A percentile compares a stretch with the other conserved stretches of the same genome.
Evolutionary conservation across 2,329 filamentous ascomycete species (phyloP).

Genomic region (Nemania abortiva): DNA sequence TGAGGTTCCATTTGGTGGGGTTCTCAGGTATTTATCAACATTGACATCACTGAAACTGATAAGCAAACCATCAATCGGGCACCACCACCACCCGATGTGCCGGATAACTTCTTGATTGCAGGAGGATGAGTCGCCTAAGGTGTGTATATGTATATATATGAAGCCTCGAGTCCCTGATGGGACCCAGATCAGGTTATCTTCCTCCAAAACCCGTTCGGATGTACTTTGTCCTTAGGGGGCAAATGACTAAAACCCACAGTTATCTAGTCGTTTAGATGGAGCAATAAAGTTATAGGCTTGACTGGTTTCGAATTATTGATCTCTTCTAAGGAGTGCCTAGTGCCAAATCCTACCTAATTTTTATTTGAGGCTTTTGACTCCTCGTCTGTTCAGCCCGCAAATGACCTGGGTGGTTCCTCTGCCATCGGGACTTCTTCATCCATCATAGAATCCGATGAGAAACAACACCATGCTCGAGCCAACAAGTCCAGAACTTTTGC

Average conservation of each 20-base stretch:
- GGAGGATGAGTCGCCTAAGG: no score
- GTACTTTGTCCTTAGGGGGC: no score
- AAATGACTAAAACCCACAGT: neutral
- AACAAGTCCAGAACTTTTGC: neutral
- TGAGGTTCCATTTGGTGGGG: conserved; percentile 33
- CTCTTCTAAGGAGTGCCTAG: no score
- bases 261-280: neutral
- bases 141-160: no score
- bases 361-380: neutral
- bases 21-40: conserved; percentile 15
- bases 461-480: neutral
- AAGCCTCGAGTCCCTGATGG: no score
- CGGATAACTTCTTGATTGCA: neutral
- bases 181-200: no score
- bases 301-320: neutral
- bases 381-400: neutral
- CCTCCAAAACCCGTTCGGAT: no score
- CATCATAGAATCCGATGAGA: neutral
- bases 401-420: neutral
- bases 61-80: conserved; percentile 10
- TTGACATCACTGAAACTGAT: conserved; percentile 34
- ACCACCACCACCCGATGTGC: neutral
- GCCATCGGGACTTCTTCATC: neutral
- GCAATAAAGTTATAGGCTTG: neutral
- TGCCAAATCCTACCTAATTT: neutral